These are phyloP conservation scores for Pleurotus cornucopiae DNA, from an alignment of 768 basidiomycete genomes.

Conservation along the genomic window DNA sequence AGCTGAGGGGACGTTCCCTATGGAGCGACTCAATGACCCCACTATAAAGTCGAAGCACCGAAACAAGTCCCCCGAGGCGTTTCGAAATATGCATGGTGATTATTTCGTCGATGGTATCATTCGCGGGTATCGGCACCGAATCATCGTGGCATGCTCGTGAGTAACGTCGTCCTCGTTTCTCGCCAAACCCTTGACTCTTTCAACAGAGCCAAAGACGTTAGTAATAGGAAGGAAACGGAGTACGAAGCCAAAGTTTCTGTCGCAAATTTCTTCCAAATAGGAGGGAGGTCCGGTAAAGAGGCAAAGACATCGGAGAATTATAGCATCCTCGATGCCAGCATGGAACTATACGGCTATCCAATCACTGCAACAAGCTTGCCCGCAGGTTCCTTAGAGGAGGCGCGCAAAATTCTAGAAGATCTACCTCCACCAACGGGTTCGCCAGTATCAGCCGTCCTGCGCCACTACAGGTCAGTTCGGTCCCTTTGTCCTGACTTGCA, in stretches of 20 bases:
- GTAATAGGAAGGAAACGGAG: not conserved
- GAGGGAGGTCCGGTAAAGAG: not conserved
- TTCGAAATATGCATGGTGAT: not conserved
- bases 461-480: not conserved
- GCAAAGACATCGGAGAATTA: not conserved
- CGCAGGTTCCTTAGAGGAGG: not conserved
- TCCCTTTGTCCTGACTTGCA: not conserved
- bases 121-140: not conserved
- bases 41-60: not conserved
- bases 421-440: not conserved
- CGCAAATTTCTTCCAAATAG: not conserved
- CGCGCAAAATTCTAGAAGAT: not conserved
- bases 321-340: not conserved
- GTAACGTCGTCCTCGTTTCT: no score
- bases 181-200: no score
- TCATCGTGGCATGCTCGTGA: conserved; percentile 1
- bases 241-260: not conserved
- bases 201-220: not conserved
- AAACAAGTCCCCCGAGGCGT: not conserved
- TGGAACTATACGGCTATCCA: not conserved
- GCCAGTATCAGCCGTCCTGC: not conserved
- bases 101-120: not conserved
- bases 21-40: not conserved
- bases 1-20: not conserved
- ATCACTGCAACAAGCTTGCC: not conserved